Percentiles rank a stretch among this genome's conserved stretches.
Evolutionary conservation across 108 stramenopile genomes (phyloP).

Genomic region (Aurantiochytrium sp.): DNA sequence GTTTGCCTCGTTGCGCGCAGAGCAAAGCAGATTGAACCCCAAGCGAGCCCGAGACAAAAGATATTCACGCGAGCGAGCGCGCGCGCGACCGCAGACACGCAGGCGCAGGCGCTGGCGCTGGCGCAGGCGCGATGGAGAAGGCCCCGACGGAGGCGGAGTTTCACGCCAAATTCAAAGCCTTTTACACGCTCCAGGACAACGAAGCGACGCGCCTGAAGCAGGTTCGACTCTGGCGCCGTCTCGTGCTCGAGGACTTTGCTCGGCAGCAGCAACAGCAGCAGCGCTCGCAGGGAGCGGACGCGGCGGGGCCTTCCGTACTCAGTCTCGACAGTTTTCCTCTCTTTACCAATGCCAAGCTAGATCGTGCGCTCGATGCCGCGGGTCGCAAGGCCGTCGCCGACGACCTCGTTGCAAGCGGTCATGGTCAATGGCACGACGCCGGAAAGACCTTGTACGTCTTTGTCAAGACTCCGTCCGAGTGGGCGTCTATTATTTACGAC

Average conservation of each 20-base stretch:
- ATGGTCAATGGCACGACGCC: not conserved
- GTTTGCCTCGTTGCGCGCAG: no score
- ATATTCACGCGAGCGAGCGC: no score
- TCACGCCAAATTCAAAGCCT: not conserved
- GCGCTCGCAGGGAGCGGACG: not conserved
- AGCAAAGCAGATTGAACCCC: no score
- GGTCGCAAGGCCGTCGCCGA: not conserved
- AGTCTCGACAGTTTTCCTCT: not conserved
- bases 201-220: not conserved
- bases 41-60: no score
- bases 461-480: not conserved
- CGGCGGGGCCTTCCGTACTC: not conserved
- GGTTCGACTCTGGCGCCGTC: not conserved
- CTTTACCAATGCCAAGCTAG: not conserved
- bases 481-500: not conserved
- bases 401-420: not conserved
- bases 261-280: no score
- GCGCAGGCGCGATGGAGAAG: not conserved
- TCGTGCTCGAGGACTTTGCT: not conserved
- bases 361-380: not conserved
- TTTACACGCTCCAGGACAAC: not conserved
- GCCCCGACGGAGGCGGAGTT: not conserved
- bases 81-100: no score
- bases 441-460: not conserved
- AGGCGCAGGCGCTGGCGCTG: no score